These are phyloP conservation scores for Trichoderma cornu-damae DNA, from an alignment of 2,329 filamentous ascomycete species.

Conservation along the genomic window DNA sequence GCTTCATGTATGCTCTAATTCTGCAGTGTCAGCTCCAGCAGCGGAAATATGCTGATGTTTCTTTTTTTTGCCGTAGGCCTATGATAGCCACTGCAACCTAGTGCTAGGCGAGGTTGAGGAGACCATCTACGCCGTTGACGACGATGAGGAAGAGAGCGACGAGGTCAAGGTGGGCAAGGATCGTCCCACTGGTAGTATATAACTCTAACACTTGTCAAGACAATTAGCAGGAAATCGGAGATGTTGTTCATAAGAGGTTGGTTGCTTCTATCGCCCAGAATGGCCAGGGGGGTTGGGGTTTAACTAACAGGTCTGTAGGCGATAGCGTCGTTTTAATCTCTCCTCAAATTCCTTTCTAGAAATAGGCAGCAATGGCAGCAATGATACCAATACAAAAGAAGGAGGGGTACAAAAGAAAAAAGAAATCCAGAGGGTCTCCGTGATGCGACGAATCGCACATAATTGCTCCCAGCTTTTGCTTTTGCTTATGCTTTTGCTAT, in stretches of 20 bases:
- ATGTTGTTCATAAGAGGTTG: constrained; percentile 97
- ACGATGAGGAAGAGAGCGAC: constrained; percentile 74
- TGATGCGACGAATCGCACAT: constrained; percentile 1
- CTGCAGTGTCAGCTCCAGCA: not conserved
- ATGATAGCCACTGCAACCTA: constrained; percentile 97
- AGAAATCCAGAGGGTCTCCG: not conserved
- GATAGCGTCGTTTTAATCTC: constrained; percentile 70
- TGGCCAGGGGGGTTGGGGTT: not conserved
- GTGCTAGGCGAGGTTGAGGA: constrained; percentile 95
- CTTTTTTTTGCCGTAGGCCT: constrained; percentile 58
- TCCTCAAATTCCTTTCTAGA: constrained; percentile 48
- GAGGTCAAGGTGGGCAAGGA: constrained; percentile 58
- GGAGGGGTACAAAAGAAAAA: not conserved
- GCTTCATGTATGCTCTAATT: constrained; percentile 65
- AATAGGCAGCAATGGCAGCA: constrained; percentile 13
- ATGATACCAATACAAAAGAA: constrained; percentile 2
- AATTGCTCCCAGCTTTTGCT: not conserved
- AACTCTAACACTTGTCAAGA: constrained; percentile 49
- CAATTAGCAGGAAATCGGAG: constrained; percentile 92
- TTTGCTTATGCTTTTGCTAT: too few species aligned
- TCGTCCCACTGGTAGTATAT: not conserved
- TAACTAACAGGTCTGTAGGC: constrained; percentile 42
- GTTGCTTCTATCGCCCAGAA: constrained; percentile 25
- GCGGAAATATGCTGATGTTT: constrained; percentile 4
- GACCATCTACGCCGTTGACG: constrained; percentile 90